phyloP scores from a whole-genome alignment of 2,329 filamentous ascomycete species.

The Alternaria sp. region DNA sequence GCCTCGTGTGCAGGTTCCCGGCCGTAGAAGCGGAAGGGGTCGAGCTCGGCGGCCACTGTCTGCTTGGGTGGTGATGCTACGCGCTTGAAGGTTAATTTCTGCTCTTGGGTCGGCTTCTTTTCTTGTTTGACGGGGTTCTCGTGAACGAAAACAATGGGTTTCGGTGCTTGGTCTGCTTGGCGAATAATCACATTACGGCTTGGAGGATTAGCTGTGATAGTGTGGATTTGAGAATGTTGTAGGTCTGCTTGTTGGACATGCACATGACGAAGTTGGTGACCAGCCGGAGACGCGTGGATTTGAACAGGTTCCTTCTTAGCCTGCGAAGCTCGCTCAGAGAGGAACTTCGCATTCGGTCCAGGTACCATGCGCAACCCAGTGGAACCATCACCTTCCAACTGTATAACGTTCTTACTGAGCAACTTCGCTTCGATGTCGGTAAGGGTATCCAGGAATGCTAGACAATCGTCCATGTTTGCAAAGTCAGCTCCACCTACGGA shows the following conservation, averaged over 20 bases:
- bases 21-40: not conserved
- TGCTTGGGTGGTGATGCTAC: not conserved
- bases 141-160: not conserved
- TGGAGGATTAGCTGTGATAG: not conserved
- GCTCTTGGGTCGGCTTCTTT: not conserved
- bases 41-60: not conserved
- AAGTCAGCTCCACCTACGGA: not conserved
- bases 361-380: not conserved
- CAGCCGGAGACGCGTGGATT: accelerated
- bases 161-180: not conserved
- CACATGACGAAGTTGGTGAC: not conserved
- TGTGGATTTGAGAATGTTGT: not conserved
- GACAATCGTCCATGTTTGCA: not conserved
- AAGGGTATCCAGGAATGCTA: not conserved
- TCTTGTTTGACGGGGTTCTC: not conserved
- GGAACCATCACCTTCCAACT: not conserved
- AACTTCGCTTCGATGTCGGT: not conserved
- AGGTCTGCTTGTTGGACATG: not conserved
- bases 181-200: not conserved
- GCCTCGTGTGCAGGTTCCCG: not conserved
- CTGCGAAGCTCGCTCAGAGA: not conserved
- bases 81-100: not conserved
- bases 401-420: not conserved
- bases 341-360: not conserved
- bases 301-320: not conserved